Conservation (phyloP, 192 early-diverging fungal species). For the Funneliformis geosporum region DNA sequence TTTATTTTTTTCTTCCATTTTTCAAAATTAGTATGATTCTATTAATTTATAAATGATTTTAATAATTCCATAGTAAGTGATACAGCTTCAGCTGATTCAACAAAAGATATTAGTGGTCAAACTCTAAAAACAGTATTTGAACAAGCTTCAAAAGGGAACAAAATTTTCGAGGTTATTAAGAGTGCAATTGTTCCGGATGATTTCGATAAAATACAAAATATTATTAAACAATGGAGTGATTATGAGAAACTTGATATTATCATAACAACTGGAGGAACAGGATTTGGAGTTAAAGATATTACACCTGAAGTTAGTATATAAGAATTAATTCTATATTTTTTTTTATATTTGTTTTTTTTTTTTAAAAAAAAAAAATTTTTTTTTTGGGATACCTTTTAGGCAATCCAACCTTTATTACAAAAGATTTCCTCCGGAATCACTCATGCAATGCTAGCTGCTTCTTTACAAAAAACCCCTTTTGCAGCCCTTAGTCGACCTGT, state of each 20-base stretch:
- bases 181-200: conserved; percentile 57
- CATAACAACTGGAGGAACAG: conserved; percentile 90
- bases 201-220: conserved; percentile 49
- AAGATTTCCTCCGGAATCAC: conserved; percentile 73
- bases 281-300: conserved; percentile 80
- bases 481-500: conserved; percentile 86
- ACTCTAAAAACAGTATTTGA: conserved; percentile 47
- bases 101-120: conserved; percentile 67
- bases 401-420: conserved; percentile 71
- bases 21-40: too few relatives aligned
- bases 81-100: conserved; percentile 52
- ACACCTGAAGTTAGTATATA: conserved; percentile 74
- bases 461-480: conserved; percentile 81
- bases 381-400: conserved; percentile 43
- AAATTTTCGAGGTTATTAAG: conserved; percentile 40
- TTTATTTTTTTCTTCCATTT: too few relatives aligned
- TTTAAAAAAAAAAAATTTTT: too few relatives aligned
- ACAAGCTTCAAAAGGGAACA: conserved; percentile 20
- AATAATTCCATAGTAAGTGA: conserved; percentile 58
- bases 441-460: conserved; percentile 73
- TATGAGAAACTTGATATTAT: conserved; percentile 62
- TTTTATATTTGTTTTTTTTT: too few relatives aligned
- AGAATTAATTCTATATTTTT: too few relatives aligned
- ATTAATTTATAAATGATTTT: neutral
- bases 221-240: conserved; percentile 54